These are phyloP conservation scores for Silene conica DNA, from an alignment of 148 eudicot genomes.

Conservation along the genomic window DNA sequence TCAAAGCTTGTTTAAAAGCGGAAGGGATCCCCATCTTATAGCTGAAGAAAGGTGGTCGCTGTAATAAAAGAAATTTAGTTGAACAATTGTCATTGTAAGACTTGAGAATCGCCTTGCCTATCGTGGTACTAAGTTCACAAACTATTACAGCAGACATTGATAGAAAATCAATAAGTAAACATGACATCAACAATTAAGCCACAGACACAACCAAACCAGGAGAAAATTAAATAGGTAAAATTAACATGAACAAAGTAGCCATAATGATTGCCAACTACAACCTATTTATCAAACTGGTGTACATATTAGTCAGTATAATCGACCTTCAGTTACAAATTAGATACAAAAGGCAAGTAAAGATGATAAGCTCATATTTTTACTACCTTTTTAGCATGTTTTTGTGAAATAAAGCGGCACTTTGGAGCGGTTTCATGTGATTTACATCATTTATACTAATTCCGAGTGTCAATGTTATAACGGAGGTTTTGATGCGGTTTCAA, in stretches of 20 bases:
- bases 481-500: no score
- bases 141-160: neutral
- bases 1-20: constrained; percentile 48
- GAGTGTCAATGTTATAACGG: no score
- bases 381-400: no score
- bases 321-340: neutral
- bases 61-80: constrained; percentile 28
- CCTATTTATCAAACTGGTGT: neutral
- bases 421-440: no score
- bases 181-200: neutral
- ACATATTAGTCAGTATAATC: neutral
- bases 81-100: neutral
- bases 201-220: neutral
- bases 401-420: no score
- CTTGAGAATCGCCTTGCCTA: neutral
- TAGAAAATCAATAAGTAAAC: neutral
- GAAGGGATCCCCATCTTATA: constrained; percentile 81
- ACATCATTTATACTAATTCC: no score
- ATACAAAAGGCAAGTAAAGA: neutral
- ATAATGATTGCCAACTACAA: neutral
- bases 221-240: neutral
- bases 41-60: constrained; percentile 94
- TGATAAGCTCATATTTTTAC: no score
- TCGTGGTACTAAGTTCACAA: neutral
- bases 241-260: neutral